Conservation (phyloP, 1,284 basidiomycete species). For the Inonotus obliquus region DNA sequence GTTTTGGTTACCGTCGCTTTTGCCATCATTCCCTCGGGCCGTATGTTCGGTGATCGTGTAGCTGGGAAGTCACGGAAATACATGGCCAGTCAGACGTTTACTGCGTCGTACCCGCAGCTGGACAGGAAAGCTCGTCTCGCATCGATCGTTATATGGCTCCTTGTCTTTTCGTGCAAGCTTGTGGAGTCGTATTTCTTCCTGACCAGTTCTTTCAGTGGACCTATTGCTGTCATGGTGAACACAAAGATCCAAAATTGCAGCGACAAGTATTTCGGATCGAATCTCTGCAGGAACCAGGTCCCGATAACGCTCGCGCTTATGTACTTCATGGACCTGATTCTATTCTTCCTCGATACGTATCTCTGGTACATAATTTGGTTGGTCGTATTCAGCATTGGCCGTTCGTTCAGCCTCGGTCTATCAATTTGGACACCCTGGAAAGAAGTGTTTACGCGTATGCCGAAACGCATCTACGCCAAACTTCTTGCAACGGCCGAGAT, state of each 20-base stretch:
- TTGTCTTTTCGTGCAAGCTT: conserved; percentile 92
- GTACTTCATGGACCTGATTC: conserved; percentile 92
- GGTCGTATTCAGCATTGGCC: conserved; percentile 87
- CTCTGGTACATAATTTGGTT: conserved; percentile 98
- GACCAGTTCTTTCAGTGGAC: conserved; percentile 86
- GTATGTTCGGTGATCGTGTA: conserved; percentile 94
- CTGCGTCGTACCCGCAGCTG: conserved; percentile 86
- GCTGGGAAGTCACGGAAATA: conserved; percentile 92
- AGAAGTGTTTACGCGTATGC: conserved; percentile 91
- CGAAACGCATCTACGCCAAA: conserved; percentile 95
- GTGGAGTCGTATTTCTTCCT: conserved; percentile 95
- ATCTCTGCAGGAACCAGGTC: conserved; percentile 84
- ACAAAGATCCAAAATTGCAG: conserved; percentile 84
- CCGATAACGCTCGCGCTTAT: conserved; percentile 90
- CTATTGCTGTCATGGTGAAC: conserved; percentile 88
- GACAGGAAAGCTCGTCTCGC: conserved; percentile 64
- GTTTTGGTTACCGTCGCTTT: conserved; percentile 77
- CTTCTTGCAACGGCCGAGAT: conserved; percentile 89
- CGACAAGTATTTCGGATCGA: conserved; percentile 76
- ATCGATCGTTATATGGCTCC: conserved; percentile 81
- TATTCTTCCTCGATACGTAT: conserved; percentile 98
- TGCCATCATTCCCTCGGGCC: conserved; percentile 82
- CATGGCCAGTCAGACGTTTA: conserved; percentile 95
- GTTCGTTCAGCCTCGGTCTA: conserved; percentile 85
- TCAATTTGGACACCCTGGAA: conserved; percentile 98